A percentile compares a stretch with the other conserved stretches of the same genome.
phyloP scores from a whole-genome alignment of 345 rosid species.

The Erysimum cheiranthoides region DNA sequence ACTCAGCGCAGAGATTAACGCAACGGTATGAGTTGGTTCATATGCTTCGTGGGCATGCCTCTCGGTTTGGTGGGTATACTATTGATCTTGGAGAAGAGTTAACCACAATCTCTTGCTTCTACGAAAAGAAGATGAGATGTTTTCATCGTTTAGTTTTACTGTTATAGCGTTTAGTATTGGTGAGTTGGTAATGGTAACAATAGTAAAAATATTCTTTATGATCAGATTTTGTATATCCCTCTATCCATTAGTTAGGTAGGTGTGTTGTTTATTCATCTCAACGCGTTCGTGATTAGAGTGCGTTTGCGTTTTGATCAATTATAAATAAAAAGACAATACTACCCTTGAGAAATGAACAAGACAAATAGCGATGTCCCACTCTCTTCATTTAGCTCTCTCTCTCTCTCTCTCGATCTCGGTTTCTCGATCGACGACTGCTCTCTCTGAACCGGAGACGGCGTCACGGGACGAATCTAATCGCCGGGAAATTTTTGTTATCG shows the following conservation, averaged over 20 bases:
- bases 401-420: conserved; percentile 40
- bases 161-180: background rate
- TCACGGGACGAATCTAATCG: conserved; percentile 25
- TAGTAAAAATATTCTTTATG: background rate
- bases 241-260: background rate
- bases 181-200: background rate
- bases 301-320: conserved; percentile 7
- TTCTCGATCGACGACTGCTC: conserved; percentile 40
- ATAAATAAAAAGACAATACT: background rate
- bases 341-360: conserved; percentile 25
- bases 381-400: conserved; percentile 15
- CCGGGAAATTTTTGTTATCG: background rate
- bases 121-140: background rate
- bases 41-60: too few relatives aligned
- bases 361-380: conserved; percentile 33
- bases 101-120: too few relatives aligned
- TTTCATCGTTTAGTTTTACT: background rate
- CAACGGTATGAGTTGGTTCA: too few relatives aligned
- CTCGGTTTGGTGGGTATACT: too few relatives aligned
- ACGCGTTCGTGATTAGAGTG: conserved; percentile 9
- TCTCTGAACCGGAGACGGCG: conserved; percentile 42
- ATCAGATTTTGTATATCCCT: background rate
- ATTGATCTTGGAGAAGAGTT: too few relatives aligned
- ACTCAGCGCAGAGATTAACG: too few relatives aligned
- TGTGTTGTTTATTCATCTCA: background rate